phyloP scores from a whole-genome alignment of 2,329 filamentous ascomycete genomes.

The Exutisphaerella laricina region DNA sequence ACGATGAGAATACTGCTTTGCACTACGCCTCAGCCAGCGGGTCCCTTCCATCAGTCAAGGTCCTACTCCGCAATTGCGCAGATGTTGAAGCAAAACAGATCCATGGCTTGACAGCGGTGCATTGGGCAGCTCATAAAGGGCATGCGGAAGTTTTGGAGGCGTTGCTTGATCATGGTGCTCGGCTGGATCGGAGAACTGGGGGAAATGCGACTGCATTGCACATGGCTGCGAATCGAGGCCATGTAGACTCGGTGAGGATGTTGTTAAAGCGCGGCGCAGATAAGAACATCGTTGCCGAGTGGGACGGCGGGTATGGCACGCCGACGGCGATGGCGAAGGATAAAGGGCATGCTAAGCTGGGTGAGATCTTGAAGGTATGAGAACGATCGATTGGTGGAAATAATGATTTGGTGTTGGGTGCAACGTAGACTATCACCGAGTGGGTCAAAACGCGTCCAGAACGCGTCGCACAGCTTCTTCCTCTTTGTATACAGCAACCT shows the following conservation, averaged over 20 bases:
- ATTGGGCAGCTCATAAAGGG: constrained; percentile 29
- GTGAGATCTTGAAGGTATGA: constrained; percentile 2
- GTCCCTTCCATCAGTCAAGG: constrained; percentile 17
- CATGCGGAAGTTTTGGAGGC: constrained; percentile 24
- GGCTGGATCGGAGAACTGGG: constrained; percentile 18
- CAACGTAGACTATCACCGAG: neutral
- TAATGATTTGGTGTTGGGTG: too few species aligned
- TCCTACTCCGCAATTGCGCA: constrained; percentile 22
- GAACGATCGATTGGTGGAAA: too few species aligned
- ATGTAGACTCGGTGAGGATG: constrained; percentile 19
- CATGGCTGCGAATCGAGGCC: constrained; percentile 26
- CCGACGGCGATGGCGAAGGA: constrained; percentile 25
- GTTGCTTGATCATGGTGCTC: constrained; percentile 20
- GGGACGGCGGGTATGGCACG: constrained; percentile 27
- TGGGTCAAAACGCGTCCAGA: too few species aligned
- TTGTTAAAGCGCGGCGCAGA: constrained; percentile 22
- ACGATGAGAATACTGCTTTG: constrained; percentile 25
- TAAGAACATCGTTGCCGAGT: constrained; percentile 10
- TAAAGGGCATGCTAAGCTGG: constrained; percentile 21
- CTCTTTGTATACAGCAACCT: too few species aligned
- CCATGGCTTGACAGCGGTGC: constrained; percentile 25
- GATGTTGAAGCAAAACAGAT: constrained; percentile 19
- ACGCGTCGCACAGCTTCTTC: too few species aligned
- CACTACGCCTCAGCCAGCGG: constrained; percentile 28
- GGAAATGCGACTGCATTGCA: constrained; percentile 25